Conservation (phyloP, 2,329 filamentous ascomycete genomes). For the Fusarium sp. region DNA sequence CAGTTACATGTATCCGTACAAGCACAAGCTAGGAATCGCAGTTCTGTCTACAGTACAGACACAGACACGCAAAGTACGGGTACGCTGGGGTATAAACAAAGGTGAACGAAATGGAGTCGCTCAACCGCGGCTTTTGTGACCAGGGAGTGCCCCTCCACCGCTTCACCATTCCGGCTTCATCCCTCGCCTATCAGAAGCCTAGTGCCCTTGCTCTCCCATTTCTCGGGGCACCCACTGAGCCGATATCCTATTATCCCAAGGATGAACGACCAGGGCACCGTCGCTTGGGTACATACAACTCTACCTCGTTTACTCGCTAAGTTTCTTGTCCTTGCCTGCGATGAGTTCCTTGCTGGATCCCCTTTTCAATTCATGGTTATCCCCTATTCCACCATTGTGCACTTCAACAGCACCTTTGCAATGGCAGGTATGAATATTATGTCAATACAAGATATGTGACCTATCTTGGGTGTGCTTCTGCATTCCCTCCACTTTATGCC, state of each 20-base stretch:
- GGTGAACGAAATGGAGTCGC: slow-evolving; percentile 26
- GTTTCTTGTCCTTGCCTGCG: not conserved
- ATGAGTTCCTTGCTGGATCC: slow-evolving; percentile 5
- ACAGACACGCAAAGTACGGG: not conserved
- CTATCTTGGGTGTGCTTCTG: slow-evolving; percentile 29
- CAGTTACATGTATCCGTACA: not conserved
- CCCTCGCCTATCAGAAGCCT: slow-evolving; percentile 40
- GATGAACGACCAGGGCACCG: slow-evolving; percentile 20
- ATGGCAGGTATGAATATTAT: slow-evolving; percentile 11
- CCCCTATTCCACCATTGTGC: slow-evolving; percentile 19
- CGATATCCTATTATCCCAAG: slow-evolving; percentile 35
- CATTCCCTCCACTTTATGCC: slow-evolving; percentile 37
- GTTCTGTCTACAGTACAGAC: not conserved
- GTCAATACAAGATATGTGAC: slow-evolving; percentile 1
- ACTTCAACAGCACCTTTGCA: not conserved
- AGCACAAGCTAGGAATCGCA: not conserved
- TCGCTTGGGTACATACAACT: slow-evolving; percentile 21
- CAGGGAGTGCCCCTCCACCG: slow-evolving; percentile 39
- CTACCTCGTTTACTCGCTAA: slow-evolving; percentile 27
- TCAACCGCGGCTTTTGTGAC: slow-evolving; percentile 32
- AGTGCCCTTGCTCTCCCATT: slow-evolving; percentile 40
- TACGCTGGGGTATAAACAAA: slow-evolving; percentile 31
- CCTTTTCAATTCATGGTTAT: slow-evolving; percentile 9
- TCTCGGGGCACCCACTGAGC: slow-evolving; percentile 35
- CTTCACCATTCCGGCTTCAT: slow-evolving; percentile 41